These are phyloP conservation scores for Plasmodium malariae DNA, from an alignment of 169 alveolate genomes.

Conservation along the genomic window DNA sequence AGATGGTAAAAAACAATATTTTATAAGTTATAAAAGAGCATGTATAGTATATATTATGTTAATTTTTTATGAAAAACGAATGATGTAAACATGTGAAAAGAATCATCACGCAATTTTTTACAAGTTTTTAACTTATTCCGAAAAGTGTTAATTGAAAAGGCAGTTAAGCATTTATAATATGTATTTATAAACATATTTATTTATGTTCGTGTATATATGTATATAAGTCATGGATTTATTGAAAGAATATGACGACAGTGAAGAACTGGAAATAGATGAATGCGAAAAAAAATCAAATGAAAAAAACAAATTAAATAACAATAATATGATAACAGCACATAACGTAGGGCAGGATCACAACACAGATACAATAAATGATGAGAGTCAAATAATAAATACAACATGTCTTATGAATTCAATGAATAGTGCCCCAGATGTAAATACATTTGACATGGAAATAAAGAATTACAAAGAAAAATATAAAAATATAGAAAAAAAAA, in stretches of 20 bases:
- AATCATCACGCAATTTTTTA: not conserved
- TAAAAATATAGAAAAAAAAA: conserved; percentile 73
- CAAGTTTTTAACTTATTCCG: no score
- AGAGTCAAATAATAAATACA: conserved; percentile 2
- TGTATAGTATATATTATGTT: no score
- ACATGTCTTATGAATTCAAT: conserved; percentile 70
- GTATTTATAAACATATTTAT: conserved; percentile 14
- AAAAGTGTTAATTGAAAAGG: no score
- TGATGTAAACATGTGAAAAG: conserved; percentile 1
- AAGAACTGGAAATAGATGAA: conserved; percentile 34
- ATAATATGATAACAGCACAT: not conserved
- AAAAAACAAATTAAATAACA: not conserved
- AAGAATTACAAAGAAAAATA: conserved; percentile 74
- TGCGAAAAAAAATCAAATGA: not conserved
- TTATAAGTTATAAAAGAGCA: no score
- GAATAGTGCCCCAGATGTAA: conserved; percentile 85
- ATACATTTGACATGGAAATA: conserved; percentile 77
- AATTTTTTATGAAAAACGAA: no score
- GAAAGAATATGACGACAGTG: conserved; percentile 63
- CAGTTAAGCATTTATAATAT: not conserved
- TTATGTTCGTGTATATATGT: not conserved
- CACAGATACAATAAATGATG: not conserved
- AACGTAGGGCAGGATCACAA: not conserved
- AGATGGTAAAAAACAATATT: no score
- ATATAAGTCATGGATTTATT: conserved; percentile 56